phyloP scores from a whole-genome alignment of 2,329 filamentous ascomycete species.

The Fusarium xylarioides region DNA sequence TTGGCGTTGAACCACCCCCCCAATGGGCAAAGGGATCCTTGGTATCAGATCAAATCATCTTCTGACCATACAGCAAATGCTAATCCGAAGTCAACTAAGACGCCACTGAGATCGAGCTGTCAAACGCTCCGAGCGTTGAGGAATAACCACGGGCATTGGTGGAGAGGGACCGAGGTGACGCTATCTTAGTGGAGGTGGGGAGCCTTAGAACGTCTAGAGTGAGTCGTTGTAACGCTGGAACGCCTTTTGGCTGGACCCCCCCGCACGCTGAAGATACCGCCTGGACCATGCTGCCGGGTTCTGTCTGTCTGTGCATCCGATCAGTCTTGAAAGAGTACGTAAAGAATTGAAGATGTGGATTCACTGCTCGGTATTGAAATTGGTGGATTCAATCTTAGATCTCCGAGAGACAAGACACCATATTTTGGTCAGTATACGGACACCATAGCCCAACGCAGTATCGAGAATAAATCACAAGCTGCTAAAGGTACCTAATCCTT shows the following conservation, averaged over 20 bases:
- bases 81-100: slow-evolving; percentile 11
- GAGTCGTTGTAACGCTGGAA: slow-evolving; percentile 14
- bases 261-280: slow-evolving; percentile 19
- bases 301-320: neutral
- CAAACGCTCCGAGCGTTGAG: slow-evolving; percentile 33
- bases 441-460: neutral
- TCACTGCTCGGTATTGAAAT: neutral
- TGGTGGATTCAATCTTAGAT: neutral
- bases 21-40: slow-evolving; percentile 1
- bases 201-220: neutral
- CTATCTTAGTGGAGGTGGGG: slow-evolving; percentile 25
- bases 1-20: slow-evolving; percentile 29
- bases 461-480: neutral
- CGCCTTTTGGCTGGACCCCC: slow-evolving; percentile 19
- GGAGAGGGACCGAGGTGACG: slow-evolving; percentile 22
- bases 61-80: neutral
- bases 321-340: neutral
- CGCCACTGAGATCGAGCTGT: slow-evolving; percentile 33
- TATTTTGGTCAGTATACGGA: neutral
- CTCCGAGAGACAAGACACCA: neutral
- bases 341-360: neutral
- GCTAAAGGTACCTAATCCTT: neutral
- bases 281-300: slow-evolving; percentile 25
- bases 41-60: slow-evolving; percentile 5
- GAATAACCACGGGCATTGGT: slow-evolving; percentile 17